phyloP scores from a whole-genome alignment of 2,329 filamentous ascomycete species.

The Aspergillus melleus region DNA sequence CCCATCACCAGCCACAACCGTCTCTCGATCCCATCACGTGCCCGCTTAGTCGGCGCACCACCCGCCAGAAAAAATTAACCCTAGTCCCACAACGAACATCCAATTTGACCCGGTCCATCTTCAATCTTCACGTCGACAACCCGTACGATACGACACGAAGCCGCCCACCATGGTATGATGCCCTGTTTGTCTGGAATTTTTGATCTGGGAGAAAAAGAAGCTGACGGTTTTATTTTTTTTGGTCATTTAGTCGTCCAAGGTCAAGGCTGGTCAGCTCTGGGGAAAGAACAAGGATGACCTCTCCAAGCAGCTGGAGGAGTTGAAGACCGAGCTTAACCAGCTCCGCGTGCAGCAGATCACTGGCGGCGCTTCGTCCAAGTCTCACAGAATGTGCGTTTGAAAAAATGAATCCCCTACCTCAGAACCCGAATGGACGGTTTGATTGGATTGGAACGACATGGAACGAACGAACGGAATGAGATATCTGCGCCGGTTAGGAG shows the following conservation, averaged over 20 bases:
- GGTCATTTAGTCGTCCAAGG: slow-evolving; percentile 62
- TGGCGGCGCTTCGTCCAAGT: slow-evolving; percentile 87
- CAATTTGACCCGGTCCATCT: slow-evolving; percentile 43
- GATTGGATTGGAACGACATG: background rate
- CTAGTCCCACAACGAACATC: slow-evolving; percentile 48
- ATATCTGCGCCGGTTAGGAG: background rate
- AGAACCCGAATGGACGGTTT: slow-evolving; percentile 11
- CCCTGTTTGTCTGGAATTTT: background rate
- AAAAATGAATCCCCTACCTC: slow-evolving; percentile 15
- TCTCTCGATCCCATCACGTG: slow-evolving; percentile 21
- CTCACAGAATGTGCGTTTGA: slow-evolving; percentile 86
- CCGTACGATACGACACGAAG: slow-evolving; percentile 45
- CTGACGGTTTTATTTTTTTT: slow-evolving; percentile 25
- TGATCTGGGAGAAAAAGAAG: background rate
- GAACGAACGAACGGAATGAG: background rate
- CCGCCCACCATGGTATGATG: slow-evolving; percentile 46
- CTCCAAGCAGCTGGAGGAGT: slow-evolving; percentile 88
- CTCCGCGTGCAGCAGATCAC: slow-evolving; percentile 98
- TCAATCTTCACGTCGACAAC: slow-evolving; percentile 48
- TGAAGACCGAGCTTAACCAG: slow-evolving; percentile 95
- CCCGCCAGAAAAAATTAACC: slow-evolving; percentile 38
- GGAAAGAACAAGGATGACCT: slow-evolving; percentile 99
- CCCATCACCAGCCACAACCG: slow-evolving; percentile 12
- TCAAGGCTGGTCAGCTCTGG: slow-evolving; percentile 97
- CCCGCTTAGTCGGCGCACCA: slow-evolving; percentile 33